A percentile compares a stretch with the other conserved stretches of the same genome.
phyloP scores from a whole-genome alignment of 768 basidiomycete species.

The Pluteus cervinus region DNA sequence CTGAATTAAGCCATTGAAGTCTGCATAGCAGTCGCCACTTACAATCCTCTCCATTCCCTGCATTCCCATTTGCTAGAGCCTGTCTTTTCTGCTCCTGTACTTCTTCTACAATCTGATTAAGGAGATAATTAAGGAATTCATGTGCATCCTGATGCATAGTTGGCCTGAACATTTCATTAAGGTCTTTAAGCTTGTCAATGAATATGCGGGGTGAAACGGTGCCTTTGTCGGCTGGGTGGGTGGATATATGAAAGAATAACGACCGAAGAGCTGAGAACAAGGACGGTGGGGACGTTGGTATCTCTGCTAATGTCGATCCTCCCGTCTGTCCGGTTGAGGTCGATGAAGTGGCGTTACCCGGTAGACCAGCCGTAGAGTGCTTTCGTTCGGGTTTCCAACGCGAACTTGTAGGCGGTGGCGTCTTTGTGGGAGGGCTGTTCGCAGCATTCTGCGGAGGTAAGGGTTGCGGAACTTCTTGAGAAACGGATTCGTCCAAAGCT shows the following conservation, averaged over 20 bases:
- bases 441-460: slow-evolving; percentile 15
- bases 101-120: slow-evolving; percentile 93
- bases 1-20: slow-evolving; percentile 3
- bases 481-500: slow-evolving; percentile 45
- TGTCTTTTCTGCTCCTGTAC: slow-evolving; percentile 67
- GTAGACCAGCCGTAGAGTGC: slow-evolving; percentile 20
- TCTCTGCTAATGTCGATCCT: too few relatives aligned
- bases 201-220: slow-evolving; percentile 87
- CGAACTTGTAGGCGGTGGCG: slow-evolving; percentile 26
- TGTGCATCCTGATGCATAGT: slow-evolving; percentile 98
- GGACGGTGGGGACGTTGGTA: slow-evolving; percentile 59
- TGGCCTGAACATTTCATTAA: slow-evolving; percentile 87
- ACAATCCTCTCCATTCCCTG: slow-evolving; percentile 56
- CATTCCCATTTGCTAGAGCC: slow-evolving; percentile 17
- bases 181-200: slow-evolving; percentile 88
- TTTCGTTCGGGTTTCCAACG: slow-evolving; percentile 60
- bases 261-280: slow-evolving; percentile 91
- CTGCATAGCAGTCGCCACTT: slow-evolving; percentile 31
- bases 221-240: slow-evolving; percentile 72
- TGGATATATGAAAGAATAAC: slow-evolving; percentile 80
- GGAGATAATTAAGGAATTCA: slow-evolving; percentile 91
- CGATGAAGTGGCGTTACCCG: slow-evolving; percentile 18
- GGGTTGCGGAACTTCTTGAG: slow-evolving; percentile 22
- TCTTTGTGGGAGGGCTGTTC: slow-evolving; percentile 14
- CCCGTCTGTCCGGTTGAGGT: slow-evolving; percentile 21